Evolutionary conservation across 1,284 basidiomycete species (phyloP), one percentile per base, ranked within the genome.

Genomic region (Anthracocystis panici-leucophaei): DNA sequence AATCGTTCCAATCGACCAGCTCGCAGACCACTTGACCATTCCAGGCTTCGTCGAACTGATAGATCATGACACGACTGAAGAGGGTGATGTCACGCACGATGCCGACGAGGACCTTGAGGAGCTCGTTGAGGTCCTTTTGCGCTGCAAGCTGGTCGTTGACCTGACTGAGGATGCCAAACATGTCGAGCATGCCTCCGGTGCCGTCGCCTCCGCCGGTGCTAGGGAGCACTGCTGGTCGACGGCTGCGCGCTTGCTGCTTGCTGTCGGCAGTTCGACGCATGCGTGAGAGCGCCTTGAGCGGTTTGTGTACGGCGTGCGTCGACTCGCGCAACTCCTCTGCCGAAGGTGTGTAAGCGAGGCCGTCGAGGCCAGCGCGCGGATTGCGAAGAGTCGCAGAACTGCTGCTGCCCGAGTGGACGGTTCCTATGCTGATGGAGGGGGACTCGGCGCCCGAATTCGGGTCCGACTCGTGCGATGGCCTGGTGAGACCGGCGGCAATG

Each of bases 111-210:
- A 94, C 89, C 62, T 93, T 91, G 82, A 94, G 86, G 83, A 94
- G 93, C 18, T 87, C 87, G 9, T 91, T 89, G 56, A 95, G 84
- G 75, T 93, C 91, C 0, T 88, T 87, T 2, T 92, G 91, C 5
- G 88, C 88, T 0, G 90, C 90, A 6, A 94, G 88, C 85, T 95
- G 93, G 73, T 94, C 92, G 84, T 93, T 94, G 81, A 94, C 92
- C 85, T 95, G 92, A 29, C 90, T 89, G 79, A 94, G 89, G 8
- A 94, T 90, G 42, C 76, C 79, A 48, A 82, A 80, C 76, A 82
- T 75, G 72, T 82, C 81, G 42, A 82, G 58, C 61, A 78, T 69
- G 45, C 70, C 69, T n/a, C 67, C 68, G 11, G 62, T 54, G 9
- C 72, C 66, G 41, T 75, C 70, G 51, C 56, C 58, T 5, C 52